A percentile compares a stretch with the other conserved stretches of the same genome.
Evolutionary conservation across 2,329 filamentous ascomycete genomes (phyloP).

Genomic region (Venturia pyrina): DNA sequence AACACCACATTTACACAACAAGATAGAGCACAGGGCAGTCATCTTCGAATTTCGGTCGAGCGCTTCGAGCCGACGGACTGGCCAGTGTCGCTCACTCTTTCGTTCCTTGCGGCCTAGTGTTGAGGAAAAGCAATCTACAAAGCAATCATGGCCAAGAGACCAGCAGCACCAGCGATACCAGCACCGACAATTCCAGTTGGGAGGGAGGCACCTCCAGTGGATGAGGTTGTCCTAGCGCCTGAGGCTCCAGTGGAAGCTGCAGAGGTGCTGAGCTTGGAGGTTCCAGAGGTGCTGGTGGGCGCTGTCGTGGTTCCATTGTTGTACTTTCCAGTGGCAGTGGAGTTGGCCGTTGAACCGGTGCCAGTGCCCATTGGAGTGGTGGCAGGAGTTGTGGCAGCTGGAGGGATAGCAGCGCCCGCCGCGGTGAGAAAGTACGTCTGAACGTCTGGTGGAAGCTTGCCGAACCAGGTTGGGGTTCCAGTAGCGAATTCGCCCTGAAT

Average conservation of each 20-base stretch:
- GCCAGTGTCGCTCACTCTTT: neutral
- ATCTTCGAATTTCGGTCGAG: neutral
- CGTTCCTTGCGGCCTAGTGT: neutral
- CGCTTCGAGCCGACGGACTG: neutral
- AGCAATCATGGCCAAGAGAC: conserved; percentile 33
- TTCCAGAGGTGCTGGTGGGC: conserved; percentile 13
- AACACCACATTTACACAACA: too few relatives aligned
- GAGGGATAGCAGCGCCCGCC: conserved; percentile 18
- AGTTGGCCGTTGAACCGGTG: conserved; percentile 17
- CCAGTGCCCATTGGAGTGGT: conserved; percentile 17
- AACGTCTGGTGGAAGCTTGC: conserved; percentile 33
- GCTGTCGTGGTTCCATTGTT: neutral
- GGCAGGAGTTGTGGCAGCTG: conserved; percentile 11
- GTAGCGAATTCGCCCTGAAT: conserved; percentile 34
- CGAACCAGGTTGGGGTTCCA: conserved; percentile 36
- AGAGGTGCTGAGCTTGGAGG: conserved; percentile 16
- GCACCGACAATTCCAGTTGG: conserved; percentile 29
- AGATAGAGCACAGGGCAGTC: neutral
- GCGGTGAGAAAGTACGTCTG: conserved; percentile 30
- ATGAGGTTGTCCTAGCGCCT: conserved; percentile 1
- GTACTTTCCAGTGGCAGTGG: conserved; percentile 6
- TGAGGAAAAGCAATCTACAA: conserved; percentile 22
- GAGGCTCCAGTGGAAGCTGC: conserved; percentile 13
- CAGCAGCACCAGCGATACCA: conserved; percentile 30
- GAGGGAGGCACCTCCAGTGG: conserved; percentile 22